Evolutionary conservation across 2,329 filamentous ascomycete species (phyloP), one percentile per base, ranked within the genome.

Genomic region (Talaromyces sp.): DNA sequence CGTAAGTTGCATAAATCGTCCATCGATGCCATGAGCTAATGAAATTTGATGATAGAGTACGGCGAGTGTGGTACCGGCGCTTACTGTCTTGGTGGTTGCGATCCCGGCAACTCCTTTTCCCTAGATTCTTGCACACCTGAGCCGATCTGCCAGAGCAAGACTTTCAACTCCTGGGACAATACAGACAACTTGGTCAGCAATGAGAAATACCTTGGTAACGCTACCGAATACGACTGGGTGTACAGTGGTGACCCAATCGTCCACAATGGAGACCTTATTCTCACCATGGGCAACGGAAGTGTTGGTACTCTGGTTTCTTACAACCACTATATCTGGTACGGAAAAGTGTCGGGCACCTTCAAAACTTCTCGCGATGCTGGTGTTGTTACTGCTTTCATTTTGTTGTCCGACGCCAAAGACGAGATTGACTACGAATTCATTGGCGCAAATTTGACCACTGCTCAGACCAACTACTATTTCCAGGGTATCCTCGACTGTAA

Each of bases 361-460:
- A 95, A 92, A 84, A 94, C 93, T 0, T 90, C 89, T 69, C 89
- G 91, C 73, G 93, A 93, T 65, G 81, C 84, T 54, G 95, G 95
- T 84, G 95, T 99, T 25, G 90, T 99, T n/a, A 96, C 93, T 1
- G 94, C 93, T 35, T 99, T 99, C 76, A 99, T 99, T 77, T 83
- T 98, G 74, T 87, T 97, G 78, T 93, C 91, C 41, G 94, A 98
- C 73, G 90, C 96, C 74, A 96, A 97, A 84, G 95, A 99, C 74
- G 95, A 99, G 80, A 97, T 99, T 73, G 95, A 99, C 81, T 98
- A 92, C 76, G 95, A 99, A 78, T 98, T 90, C 77, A 86, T 99
- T 63, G 95, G 95, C 69, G 86, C 86, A 52, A 91, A 97, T 73
- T 83, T 96, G 68, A 74, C 83, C 56, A 86, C 85, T 68, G 91